phyloP scores from a whole-genome alignment of 2,329 filamentous ascomycete species.

The Cladorrhinum sp. region DNA sequence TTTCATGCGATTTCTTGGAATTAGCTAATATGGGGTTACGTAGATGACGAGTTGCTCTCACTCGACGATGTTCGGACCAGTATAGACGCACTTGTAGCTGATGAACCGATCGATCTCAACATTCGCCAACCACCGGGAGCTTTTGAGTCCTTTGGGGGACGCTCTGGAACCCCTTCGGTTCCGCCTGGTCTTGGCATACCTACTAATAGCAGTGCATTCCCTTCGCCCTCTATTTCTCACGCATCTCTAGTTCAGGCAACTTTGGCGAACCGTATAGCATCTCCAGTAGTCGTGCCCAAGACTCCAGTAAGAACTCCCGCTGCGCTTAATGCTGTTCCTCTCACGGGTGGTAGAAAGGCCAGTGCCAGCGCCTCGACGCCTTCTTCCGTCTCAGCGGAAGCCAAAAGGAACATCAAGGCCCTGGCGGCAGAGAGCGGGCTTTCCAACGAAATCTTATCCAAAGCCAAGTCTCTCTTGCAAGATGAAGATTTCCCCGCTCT shows the following conservation, averaged over 20 bases:
- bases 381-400: constrained; percentile 14
- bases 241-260: constrained; percentile 16
- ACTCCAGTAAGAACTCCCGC: constrained; percentile 28
- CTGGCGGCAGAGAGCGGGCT: constrained; percentile 45
- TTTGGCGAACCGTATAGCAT: not conserved
- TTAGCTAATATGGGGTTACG: constrained; percentile 41
- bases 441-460: constrained; percentile 44
- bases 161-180: constrained; percentile 37
- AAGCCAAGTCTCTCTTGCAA: constrained; percentile 45
- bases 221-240: constrained; percentile 32
- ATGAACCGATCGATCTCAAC: constrained; percentile 41
- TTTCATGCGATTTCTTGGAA: not conserved
- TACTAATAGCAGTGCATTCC: constrained; percentile 32
- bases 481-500: constrained; percentile 64
- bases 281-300: constrained; percentile 20
- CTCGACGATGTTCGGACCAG: constrained; percentile 60
- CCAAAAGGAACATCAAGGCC: constrained; percentile 38
- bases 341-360: constrained; percentile 26
- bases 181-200: constrained; percentile 46
- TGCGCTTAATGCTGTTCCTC: constrained; percentile 34
- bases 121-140: constrained; percentile 33
- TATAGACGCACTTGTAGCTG: constrained; percentile 68
- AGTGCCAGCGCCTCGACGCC: constrained; percentile 18
- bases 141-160: constrained; percentile 25
- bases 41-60: constrained; percentile 62